phyloP scores from a whole-genome alignment of 2,329 filamentous ascomycete species.

The Botrytis fabae region DNA sequence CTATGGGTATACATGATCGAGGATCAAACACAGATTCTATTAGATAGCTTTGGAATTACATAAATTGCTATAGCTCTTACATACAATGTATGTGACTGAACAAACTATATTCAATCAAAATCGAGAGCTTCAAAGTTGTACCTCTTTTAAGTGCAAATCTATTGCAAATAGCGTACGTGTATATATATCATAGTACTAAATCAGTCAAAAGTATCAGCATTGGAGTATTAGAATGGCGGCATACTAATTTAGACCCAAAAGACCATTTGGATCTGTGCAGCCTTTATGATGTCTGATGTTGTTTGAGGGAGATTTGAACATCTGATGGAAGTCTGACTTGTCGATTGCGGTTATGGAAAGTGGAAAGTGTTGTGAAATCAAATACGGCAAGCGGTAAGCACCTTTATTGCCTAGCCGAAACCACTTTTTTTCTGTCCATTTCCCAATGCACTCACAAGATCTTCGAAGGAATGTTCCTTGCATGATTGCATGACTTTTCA shows the following conservation, averaged over 20 bases:
- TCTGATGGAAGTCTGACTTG: background rate
- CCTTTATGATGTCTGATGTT: background rate
- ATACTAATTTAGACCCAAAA: background rate
- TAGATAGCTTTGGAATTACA: background rate
- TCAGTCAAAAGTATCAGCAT: background rate
- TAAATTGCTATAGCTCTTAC: background rate
- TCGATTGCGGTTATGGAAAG: background rate
- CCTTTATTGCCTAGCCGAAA: background rate
- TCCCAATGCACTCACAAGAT: background rate
- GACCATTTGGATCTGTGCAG: background rate
- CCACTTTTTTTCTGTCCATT: background rate
- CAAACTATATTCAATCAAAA: background rate
- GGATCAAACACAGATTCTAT: background rate
- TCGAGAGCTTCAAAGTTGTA: background rate
- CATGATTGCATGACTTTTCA: slow-evolving; percentile 15
- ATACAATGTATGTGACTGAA: background rate
- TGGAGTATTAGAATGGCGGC: background rate
- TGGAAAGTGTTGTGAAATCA: slow-evolving; percentile 4
- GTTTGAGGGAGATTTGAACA: background rate
- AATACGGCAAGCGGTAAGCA: slow-evolving; percentile 15
- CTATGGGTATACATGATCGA: background rate
- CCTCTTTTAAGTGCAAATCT: background rate
- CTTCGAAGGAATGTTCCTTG: background rate
- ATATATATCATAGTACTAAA: too few species aligned
- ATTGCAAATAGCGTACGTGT: background rate